Conservation (phyloP, 1,284 basidiomycete species). For the Cutaneotrichosporon mucoides region DNA sequence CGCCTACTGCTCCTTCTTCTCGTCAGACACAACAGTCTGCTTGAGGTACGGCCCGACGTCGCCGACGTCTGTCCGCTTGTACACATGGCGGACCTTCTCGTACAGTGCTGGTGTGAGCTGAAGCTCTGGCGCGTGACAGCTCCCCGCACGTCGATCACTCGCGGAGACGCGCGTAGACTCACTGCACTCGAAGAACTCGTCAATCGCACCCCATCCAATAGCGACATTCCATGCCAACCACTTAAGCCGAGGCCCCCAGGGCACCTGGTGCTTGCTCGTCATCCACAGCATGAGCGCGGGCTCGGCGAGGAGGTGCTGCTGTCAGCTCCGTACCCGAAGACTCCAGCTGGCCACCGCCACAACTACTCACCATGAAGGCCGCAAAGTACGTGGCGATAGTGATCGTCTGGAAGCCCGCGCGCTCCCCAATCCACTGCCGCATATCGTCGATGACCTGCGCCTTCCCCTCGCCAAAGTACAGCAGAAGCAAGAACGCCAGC, state of each 20-base stretch:
- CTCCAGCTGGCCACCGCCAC: not conserved
- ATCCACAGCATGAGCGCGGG: conserved; percentile 5
- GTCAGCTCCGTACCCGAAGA: not conserved
- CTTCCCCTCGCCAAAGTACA: conserved; percentile 3
- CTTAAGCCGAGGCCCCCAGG: conserved; percentile 19
- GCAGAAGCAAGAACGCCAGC: conserved; percentile 21
- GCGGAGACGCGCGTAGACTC: too few relatives aligned
- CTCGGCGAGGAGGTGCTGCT: conserved; percentile 8
- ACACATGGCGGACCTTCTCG: conserved; percentile 30
- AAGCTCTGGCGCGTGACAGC: too few relatives aligned
- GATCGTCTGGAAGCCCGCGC: conserved; percentile 17
- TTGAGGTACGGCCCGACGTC: conserved; percentile 17
- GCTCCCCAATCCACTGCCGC: conserved; percentile 1
- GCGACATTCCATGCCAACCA: conserved; percentile 29
- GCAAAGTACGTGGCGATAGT: conserved; percentile 20
- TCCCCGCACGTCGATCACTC: too few relatives aligned
- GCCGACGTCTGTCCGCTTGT: conserved; percentile 35
- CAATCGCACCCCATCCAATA: conserved; percentile 34
- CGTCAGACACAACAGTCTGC: not conserved
- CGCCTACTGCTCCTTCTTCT: conserved; percentile 13
- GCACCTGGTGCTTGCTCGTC: conserved; percentile 14
- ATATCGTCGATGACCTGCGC: not conserved
- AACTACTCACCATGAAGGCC: conserved; percentile 27
- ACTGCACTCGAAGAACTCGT: conserved; percentile 37
- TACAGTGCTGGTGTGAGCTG: conserved; percentile 25